phyloP scores from a whole-genome alignment of 176 grass and related monocot genomes.

The barley (Hordeum vulgare) region MorexV3_pseudomolecules_assembly NC_058520.1:617941510-617942009 shows the following conservation, averaged over 20 bases:
- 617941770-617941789: neutral
- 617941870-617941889: neutral
- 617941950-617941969: neutral
- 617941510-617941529: neutral
- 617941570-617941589: neutral
- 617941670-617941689: neutral
- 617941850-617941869: neutral
- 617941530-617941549: neutral
- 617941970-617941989: neutral
- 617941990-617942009: neutral
- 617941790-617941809: neutral
- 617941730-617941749: neutral
- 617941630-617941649: neutral
- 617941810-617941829: neutral
- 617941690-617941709: neutral
- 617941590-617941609: neutral
- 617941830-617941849: neutral
- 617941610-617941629: neutral
- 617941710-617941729: neutral
- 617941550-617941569: neutral
- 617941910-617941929: conserved; percentile 1
- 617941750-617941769: neutral
- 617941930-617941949: neutral
- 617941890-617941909: neutral
- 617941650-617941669: neutral